Percentiles rank a stretch among this genome's conserved stretches.
Conservation (phyloP, 2,329 filamentous ascomycete species). For the Penicillium verrucosum region DNA sequence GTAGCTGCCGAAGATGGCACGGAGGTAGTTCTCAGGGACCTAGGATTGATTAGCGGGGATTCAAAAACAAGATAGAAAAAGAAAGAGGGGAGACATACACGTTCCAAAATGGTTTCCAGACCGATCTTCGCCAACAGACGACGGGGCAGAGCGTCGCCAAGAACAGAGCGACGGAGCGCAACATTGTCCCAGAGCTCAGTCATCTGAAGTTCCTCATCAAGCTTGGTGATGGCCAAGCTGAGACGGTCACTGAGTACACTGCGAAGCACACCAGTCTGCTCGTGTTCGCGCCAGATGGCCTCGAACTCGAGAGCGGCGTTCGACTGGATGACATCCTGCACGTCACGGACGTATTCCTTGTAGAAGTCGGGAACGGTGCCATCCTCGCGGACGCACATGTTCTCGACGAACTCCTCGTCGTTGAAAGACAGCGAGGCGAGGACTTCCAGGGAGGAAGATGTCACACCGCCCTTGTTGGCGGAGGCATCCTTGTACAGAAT, state of each 20-base stretch:
- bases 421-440: slow-evolving; percentile 93
- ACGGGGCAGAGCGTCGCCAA: slow-evolving; percentile 80
- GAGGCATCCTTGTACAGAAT: slow-evolving; percentile 97
- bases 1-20: slow-evolving; percentile 94
- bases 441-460: slow-evolving; percentile 93
- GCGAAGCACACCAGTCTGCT: slow-evolving; percentile 72
- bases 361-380: slow-evolving; percentile 87
- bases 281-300: slow-evolving; percentile 94
- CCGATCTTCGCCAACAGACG: slow-evolving; percentile 86
- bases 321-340: slow-evolving; percentile 84
- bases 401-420: slow-evolving; percentile 77
- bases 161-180: slow-evolving; percentile 70
- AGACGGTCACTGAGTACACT: slow-evolving; percentile 90
- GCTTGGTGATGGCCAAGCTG: slow-evolving; percentile 86
- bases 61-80: background rate
- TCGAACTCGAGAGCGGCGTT: slow-evolving; percentile 95
- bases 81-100: slow-evolving; percentile 53
- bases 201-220: slow-evolving; percentile 93
- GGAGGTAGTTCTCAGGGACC: slow-evolving; percentile 87
- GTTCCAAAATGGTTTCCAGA: slow-evolving; percentile 76
- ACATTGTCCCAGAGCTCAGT: slow-evolving; percentile 88
- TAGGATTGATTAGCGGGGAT: slow-evolving; percentile 32
- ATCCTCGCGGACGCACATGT: slow-evolving; percentile 85
- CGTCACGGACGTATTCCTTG: slow-evolving; percentile 83
- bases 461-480: slow-evolving; percentile 98